Evolutionary conservation across 1,139 yeast species (phyloP).

Genomic region (Candida neerlandica): DNA sequence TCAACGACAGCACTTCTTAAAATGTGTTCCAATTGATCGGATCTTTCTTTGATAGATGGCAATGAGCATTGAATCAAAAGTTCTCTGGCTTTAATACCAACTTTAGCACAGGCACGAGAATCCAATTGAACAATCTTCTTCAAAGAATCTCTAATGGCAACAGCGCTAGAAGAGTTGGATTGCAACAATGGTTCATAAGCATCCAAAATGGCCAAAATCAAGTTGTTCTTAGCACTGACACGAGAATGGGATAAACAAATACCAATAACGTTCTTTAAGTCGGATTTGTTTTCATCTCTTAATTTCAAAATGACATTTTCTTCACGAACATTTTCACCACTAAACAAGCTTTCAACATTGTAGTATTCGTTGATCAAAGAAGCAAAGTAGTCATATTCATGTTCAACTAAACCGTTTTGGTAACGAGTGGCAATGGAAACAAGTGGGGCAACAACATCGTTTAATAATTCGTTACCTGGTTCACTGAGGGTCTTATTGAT

Average conservation of each 20-base stretch:
- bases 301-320: conserved; percentile 84
- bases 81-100: conserved; percentile 95
- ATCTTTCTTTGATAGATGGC: conserved; percentile 94
- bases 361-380: conserved; percentile 70
- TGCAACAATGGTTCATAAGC: conserved; percentile 79
- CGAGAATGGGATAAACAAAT: conserved; percentile 87
- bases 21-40: conserved; percentile 96
- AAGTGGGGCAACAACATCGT: conserved; percentile 70
- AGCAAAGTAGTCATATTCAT: conserved; percentile 79
- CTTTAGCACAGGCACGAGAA: conserved; percentile 87
- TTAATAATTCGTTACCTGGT: conserved; percentile 51
- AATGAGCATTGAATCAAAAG: conserved; percentile 93
- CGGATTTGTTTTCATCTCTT: conserved; percentile 84
- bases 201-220: conserved; percentile 80
- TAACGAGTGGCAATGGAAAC: conserved; percentile 70
- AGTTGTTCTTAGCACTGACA: conserved; percentile 89
- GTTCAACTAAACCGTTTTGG: conserved; percentile 74
- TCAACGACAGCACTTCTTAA: conserved; percentile 89
- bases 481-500: conserved; percentile 57
- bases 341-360: conserved; percentile 74
- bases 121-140: conserved; percentile 84
- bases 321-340: conserved; percentile 73
- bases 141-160: conserved; percentile 68
- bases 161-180: conserved; percentile 67
- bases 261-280: conserved; percentile 70